Base-by-base conservation (phyloP, 257 asterid genomes). In the Rhazya stricta region DNA sequence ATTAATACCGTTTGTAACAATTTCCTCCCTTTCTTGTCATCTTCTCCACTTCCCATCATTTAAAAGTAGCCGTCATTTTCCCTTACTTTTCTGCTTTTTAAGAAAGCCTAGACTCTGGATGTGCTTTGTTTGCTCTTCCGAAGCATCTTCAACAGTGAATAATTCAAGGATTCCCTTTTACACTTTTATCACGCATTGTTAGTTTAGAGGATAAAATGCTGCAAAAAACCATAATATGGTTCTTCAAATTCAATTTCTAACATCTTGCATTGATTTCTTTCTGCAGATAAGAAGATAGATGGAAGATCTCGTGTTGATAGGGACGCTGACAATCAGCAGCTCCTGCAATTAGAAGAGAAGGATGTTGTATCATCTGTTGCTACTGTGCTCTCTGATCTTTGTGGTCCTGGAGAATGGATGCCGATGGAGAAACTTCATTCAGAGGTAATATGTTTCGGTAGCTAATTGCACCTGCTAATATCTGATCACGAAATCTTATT, bases 341-440 rank as follows among this genome's bases (percentile, higher is more conserved):
- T 91, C 62, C 90, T 90, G 80, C 91, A 72, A 84, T 81, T 88
- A 69, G 98, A 94, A 72, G 99, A 94, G 80, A 89, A 87, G 84
- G 98, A 94, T 72, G 97, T 92, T 29, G 98, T 94, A 58, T 89
- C 97, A 73, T 92, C 96, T 36, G 98, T 94, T 46, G 99, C 98
- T 3, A 92, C 87, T 21, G 91, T 92, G 68, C 83, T 94, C 70
- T 94, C 98, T 63, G 99, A 92, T 83, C 82, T 88, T 72, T 94
- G 98, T 58, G 97, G 99, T 72, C 99, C 97, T 57, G 99, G 98
- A 70, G 99, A 94, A 61, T 94, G 96, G 96, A 92, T 94, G 99
- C 84, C 97, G 21, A 89, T 92, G 97, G 97, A 92, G 83, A 90
- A 86, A 69, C 99, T 94, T 77, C 99, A 94, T 62, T 61, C 90